phyloP scores from a whole-genome alignment of 2,329 filamentous ascomycete genomes.

The Cladosporium sp. region DNA sequence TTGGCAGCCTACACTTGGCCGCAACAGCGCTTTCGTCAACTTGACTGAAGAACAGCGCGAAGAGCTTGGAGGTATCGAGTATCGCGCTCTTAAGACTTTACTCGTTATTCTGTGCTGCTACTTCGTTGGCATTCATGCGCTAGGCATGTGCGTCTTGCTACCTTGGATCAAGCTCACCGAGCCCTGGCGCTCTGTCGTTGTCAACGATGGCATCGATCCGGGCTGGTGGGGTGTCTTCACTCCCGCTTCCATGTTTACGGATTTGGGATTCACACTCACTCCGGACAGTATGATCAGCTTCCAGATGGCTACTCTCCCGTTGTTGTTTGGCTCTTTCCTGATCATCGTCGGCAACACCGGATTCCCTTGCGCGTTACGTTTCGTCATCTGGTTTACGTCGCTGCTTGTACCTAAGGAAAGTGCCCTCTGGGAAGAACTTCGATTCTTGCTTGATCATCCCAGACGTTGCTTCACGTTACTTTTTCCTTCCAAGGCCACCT shows the following conservation, averaged over 20 bases:
- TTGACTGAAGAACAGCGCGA: conserved; percentile 87
- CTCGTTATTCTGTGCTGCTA: conserved; percentile 73
- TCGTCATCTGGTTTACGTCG: conserved; percentile 81
- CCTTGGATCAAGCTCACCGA: conserved; percentile 71
- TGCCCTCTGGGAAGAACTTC: conserved; percentile 81
- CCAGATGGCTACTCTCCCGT: conserved; percentile 66
- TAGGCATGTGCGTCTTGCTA: conserved; percentile 68
- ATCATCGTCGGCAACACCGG: conserved; percentile 95
- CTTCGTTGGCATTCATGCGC: conserved; percentile 75
- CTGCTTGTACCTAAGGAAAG: conserved; percentile 61
- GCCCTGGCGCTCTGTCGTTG: conserved; percentile 63
- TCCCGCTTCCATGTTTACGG: conserved; percentile 82
- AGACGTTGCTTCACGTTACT: conserved; percentile 93
- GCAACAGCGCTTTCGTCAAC: conserved; percentile 89
- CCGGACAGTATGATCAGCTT: conserved; percentile 94
- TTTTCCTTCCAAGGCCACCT: conserved; percentile 84
- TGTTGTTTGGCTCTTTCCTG: conserved; percentile 76
- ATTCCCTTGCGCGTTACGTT: conserved; percentile 89
- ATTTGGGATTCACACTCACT: conserved; percentile 89
- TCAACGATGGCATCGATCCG: conserved; percentile 56
- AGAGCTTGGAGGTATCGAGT: conserved; percentile 94
- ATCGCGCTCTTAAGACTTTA: conserved; percentile 82
- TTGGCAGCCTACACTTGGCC: conserved; percentile 85
- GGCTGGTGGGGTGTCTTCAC: conserved; percentile 94
- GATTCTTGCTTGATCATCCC: conserved; percentile 88